These are phyloP conservation scores for Gentiana macrophylla DNA, from an alignment of 257 asterid genomes.

Conservation along the genomic window DNA sequence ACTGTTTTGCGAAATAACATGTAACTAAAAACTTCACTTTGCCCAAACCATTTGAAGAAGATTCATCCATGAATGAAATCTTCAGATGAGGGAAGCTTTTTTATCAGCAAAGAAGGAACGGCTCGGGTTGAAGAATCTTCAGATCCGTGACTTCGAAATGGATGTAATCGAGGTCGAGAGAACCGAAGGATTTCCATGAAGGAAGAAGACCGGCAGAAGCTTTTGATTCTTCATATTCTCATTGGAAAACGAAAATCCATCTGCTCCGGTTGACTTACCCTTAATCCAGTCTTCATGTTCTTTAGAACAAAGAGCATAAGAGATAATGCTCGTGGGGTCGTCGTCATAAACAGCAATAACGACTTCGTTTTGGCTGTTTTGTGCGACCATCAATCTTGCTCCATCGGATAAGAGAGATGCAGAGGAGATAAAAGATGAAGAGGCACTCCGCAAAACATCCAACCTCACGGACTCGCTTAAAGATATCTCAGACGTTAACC, in stretches of 20 bases:
- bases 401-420: constrained; percentile 65
- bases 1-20: constrained; percentile 72
- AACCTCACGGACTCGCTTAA: constrained; percentile 42
- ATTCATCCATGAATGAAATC: constrained; percentile 59
- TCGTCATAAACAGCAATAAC: constrained; percentile 57
- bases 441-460: constrained; percentile 21
- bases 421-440: constrained; percentile 44
- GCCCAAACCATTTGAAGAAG: constrained; percentile 23
- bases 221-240: constrained; percentile 26
- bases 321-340: constrained; percentile 85
- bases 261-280: constrained; percentile 27
- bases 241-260: constrained; percentile 22
- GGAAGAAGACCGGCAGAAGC: constrained; percentile 34
- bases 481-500: constrained; percentile 45
- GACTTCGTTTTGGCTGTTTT: constrained; percentile 33
- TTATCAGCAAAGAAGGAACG: constrained; percentile 32
- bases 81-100: constrained; percentile 58
- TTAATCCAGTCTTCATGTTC: constrained; percentile 51
- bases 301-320: constrained; percentile 62
- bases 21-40: constrained; percentile 67
- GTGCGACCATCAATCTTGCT: constrained; percentile 57
- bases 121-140: constrained; percentile 38
- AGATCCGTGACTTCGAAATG: constrained; percentile 40
- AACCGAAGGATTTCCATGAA: constrained; percentile 59
- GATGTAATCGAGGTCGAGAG: constrained; percentile 49